Conservation (phyloP, 331 rosid genomes). For the Dryas integrifolia region DNA sequence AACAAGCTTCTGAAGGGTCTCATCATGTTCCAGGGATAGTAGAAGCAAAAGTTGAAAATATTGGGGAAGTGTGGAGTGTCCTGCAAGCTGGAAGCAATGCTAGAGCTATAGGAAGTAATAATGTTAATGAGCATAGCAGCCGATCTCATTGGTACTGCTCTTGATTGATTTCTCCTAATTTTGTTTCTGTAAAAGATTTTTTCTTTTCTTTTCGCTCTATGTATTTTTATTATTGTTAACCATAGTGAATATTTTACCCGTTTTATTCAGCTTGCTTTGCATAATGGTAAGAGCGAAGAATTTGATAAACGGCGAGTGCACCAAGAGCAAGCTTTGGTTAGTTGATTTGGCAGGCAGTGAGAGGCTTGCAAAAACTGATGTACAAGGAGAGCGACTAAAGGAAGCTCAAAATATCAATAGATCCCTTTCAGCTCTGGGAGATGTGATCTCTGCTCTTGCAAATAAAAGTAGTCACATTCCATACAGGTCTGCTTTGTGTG, state of each 20-base stretch:
- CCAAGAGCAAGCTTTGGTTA: slow-evolving; percentile 90
- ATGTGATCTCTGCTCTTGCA: slow-evolving; percentile 81
- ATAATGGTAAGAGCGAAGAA: slow-evolving; percentile 72
- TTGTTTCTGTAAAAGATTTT: neutral
- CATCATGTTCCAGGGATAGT: slow-evolving; percentile 80
- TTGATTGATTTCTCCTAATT: neutral
- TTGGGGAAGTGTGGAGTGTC: slow-evolving; percentile 66
- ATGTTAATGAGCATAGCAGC: slow-evolving; percentile 86
- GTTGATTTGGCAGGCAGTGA: slow-evolving; percentile 96
- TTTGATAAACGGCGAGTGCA: slow-evolving; percentile 67
- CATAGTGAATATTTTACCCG: neutral
- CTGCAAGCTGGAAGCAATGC: slow-evolving; percentile 82
- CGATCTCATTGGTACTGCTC: slow-evolving; percentile 77
- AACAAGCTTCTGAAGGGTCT: slow-evolving; percentile 69
- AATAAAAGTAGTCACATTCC: slow-evolving; percentile 82
- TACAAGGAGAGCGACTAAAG: slow-evolving; percentile 76
- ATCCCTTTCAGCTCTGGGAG: slow-evolving; percentile 89
- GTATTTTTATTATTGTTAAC: slow-evolving; percentile 15
- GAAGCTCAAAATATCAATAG: slow-evolving; percentile 87
- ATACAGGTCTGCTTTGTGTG: slow-evolving; percentile 52
- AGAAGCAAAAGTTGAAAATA: slow-evolving; percentile 64
- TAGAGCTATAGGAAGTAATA: slow-evolving; percentile 80
- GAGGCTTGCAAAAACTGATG: slow-evolving; percentile 86
- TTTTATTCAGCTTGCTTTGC: slow-evolving; percentile 66
- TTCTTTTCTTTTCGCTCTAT: neutral